Percentiles rank a stretch among this genome's conserved stretches.
These are phyloP conservation scores for Salix koriyanagi DNA, from an alignment of 345 rosid species.

Conservation along the genomic window DNA sequence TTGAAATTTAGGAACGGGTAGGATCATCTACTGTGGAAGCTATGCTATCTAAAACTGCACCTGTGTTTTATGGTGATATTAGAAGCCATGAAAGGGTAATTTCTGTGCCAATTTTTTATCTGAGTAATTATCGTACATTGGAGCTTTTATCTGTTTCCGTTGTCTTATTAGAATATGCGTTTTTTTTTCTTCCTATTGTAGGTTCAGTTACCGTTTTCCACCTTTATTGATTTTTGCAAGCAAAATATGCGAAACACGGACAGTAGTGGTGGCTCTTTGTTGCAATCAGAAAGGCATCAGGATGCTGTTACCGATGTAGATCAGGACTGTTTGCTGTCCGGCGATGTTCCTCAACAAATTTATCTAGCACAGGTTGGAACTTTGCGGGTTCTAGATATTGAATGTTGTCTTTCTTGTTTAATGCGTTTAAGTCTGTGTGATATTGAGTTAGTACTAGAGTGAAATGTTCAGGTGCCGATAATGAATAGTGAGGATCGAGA, in stretches of 20 bases:
- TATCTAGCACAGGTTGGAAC: constrained; percentile 76
- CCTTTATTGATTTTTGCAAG: constrained; percentile 64
- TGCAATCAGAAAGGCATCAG: constrained; percentile 24
- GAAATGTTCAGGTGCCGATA: constrained; percentile 50
- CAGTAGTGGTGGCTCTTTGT: constrained; percentile 10
- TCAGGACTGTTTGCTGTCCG: constrained; percentile 22
- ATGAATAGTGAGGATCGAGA: constrained; percentile 61
- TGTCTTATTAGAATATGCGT: background rate
- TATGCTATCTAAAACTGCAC: constrained; percentile 68
- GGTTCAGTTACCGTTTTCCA: constrained; percentile 77
- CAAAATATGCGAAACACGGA: constrained; percentile 36
- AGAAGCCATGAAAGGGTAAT: constrained; percentile 90
- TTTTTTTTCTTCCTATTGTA: constrained; percentile 11
- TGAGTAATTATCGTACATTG: background rate
- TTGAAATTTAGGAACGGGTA: constrained; percentile 44
- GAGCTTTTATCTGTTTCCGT: constrained; percentile 9
- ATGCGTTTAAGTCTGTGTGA: background rate
- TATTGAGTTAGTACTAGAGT: background rate
- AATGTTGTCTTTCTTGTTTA: background rate
- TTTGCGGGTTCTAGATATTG: background rate
- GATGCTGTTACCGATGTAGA: constrained; percentile 21
- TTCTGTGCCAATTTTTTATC: background rate
- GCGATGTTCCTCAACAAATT: constrained; percentile 46
- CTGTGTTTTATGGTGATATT: constrained; percentile 70
- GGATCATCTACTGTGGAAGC: constrained; percentile 71